Base-by-base conservation (phyloP, 2,329 filamentous ascomycete genomes). In the Talaromyces sp. region DNA sequence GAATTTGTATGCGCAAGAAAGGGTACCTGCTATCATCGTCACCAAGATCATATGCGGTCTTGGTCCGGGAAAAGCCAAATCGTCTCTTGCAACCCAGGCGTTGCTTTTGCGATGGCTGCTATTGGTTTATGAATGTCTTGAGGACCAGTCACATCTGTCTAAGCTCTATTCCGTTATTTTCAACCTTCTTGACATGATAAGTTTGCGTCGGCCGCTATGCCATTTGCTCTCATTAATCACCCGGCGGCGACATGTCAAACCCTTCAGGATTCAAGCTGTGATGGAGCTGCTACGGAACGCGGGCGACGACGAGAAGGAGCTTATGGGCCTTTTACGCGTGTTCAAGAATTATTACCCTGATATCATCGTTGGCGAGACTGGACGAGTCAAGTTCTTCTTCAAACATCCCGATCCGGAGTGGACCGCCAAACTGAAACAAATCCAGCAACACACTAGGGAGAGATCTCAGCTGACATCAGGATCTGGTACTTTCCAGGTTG, bases 301-400 rank as follows among this genome's bases (percentile, higher is more conserved):
- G 16, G 79, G 79, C 1, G 88, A 88, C 18, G 89, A 90, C 69
- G 92, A 96, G 61, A 89, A 88, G 56, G 84, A 87, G 57, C 78
- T 96, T 40, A 82, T 89, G 42, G 90, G 90, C 3, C 80, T 96
- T 18, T 79, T 96, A 56, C 85, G 89, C 60, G 86, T 94, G n/a
- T 96, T 89, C 78, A 95, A 95, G 72, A 91, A 94, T 72, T 96
- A 94, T 74, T 96, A 94, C 69, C 91, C 92, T 0, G 91, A 96
- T 72, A 91, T 96, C 60, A 91, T 96, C 63, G 84, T 94, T 14
- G 90, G 89, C 27, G 88, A 89, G 65, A 80, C 85, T 4, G 83
- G 86, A 33, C 80, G 69, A 23, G 65, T 70, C 42, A 72, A 69
- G 27, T 73, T 70, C 64, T 75, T 68, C 56, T 73, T 70, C 65